phyloP scores from a whole-genome alignment of 2,329 filamentous ascomycete genomes.

The Trichophyton simii region DNA sequence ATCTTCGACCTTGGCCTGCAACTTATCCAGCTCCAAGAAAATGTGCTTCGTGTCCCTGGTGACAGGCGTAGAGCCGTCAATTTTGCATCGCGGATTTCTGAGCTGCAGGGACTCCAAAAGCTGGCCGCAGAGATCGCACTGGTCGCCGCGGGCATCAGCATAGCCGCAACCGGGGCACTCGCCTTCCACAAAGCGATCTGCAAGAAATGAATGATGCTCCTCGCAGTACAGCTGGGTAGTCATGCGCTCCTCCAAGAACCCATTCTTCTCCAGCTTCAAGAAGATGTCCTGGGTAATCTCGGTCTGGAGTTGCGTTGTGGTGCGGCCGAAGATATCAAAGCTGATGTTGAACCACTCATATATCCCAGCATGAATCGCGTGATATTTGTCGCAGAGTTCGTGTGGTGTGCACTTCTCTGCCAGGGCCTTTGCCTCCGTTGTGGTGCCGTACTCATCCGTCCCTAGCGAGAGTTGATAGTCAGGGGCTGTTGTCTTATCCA shows the following conservation, averaged over 20 bases:
- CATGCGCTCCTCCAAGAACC: slow-evolving; percentile 72
- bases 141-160: slow-evolving; percentile 59
- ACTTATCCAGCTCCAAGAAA: slow-evolving; percentile 72
- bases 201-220: slow-evolving; percentile 46
- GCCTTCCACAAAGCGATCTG: slow-evolving; percentile 37
- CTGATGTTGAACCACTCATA: slow-evolving; percentile 45
- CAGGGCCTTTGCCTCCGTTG: slow-evolving; percentile 43
- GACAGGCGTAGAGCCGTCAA: slow-evolving; percentile 74
- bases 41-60: slow-evolving; percentile 77
- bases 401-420: slow-evolving; percentile 40
- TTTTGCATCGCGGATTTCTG: slow-evolving; percentile 79
- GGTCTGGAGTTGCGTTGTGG: slow-evolving; percentile 81
- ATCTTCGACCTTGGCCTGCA: slow-evolving; percentile 61
- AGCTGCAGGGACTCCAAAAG: slow-evolving; percentile 61
- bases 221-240: slow-evolving; percentile 87
- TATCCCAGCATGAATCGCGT: slow-evolving; percentile 39
- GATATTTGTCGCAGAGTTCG: slow-evolving; percentile 43
- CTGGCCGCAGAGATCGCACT: slow-evolving; percentile 62
- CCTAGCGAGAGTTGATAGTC: slow-evolving; percentile 4
- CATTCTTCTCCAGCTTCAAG: slow-evolving; percentile 72
- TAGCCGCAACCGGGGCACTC: slow-evolving; percentile 43
- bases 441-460: slow-evolving; percentile 42
- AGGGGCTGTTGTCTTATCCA: background rate
- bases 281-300: slow-evolving; percentile 91
- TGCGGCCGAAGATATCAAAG: slow-evolving; percentile 61